Evolutionary conservation across 768 basidiomycete species (phyloP).

Genomic region (Lentinula edodes): DNA sequence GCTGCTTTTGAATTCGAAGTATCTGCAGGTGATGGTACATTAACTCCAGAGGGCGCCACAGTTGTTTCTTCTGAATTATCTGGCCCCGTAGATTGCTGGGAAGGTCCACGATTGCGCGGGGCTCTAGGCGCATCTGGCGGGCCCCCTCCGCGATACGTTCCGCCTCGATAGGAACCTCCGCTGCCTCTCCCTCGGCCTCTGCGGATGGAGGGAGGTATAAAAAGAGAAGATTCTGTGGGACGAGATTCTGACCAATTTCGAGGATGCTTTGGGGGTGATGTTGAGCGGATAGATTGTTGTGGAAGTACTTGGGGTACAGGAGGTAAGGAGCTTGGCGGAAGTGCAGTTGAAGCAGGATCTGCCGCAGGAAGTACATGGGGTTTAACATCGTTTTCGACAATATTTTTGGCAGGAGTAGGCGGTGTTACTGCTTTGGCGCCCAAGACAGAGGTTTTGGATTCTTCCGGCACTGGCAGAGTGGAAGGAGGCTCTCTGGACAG

Average conservation of each 20-base stretch:
- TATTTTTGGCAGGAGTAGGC: background rate
- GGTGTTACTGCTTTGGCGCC: background rate
- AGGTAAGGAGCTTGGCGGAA: background rate
- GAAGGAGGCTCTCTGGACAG: background rate
- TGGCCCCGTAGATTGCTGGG: background rate
- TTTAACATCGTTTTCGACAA: background rate
- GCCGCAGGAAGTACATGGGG: background rate
- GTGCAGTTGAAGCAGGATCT: background rate
- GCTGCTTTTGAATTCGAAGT: background rate
- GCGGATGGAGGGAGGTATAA: background rate
- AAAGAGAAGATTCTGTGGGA: background rate
- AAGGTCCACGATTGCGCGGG: background rate
- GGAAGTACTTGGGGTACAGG: background rate
- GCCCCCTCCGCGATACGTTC: background rate
- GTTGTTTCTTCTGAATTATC: background rate
- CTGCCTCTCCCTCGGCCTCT: background rate
- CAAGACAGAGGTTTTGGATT: background rate
- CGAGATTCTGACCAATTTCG: constrained; percentile 2
- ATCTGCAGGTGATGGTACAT: background rate
- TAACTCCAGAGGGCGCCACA: background rate
- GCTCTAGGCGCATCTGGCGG: background rate
- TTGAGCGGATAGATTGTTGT: background rate
- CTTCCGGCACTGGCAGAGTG: background rate
- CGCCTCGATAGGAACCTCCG: background rate
- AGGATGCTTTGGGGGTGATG: background rate